Conservation (phyloP, 2,329 filamentous ascomycete genomes). For the Fusarium oxysporum region DNA sequence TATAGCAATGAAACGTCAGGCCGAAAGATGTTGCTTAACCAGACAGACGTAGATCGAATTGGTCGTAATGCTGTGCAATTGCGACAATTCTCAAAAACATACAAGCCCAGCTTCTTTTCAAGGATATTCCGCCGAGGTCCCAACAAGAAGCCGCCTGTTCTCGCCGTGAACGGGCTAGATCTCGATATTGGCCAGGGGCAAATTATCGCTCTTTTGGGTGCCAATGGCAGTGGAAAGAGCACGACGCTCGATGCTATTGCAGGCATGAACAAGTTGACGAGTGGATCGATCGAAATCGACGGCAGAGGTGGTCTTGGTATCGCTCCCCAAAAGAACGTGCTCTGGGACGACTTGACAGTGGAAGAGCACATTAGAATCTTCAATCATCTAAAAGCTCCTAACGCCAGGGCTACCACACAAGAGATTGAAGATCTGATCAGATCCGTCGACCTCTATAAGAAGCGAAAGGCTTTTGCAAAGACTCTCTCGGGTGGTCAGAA, state of each 20-base stretch:
- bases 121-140: conserved; percentile 60
- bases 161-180: conserved; percentile 81
- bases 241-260: conserved; percentile 91
- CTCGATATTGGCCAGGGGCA: conserved; percentile 80
- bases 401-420: conserved; percentile 64
- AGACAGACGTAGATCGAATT: conserved; percentile 42
- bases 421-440: conserved; percentile 73
- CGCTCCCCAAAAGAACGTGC: conserved; percentile 92
- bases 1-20: conserved; percentile 79
- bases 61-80: conserved; percentile 73
- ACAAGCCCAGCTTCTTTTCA: conserved; percentile 73
- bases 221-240: conserved; percentile 91
- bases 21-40: conserved; percentile 62
- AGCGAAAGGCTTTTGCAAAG: conserved; percentile 76
- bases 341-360: conserved; percentile 91
- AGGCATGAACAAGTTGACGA: conserved; percentile 81
- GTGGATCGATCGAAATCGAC: conserved; percentile 81
- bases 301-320: conserved; percentile 84
- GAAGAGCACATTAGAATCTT: conserved; percentile 87
- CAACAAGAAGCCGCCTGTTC: conserved; percentile 67
- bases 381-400: conserved; percentile 79
- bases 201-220: conserved; percentile 86
- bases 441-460: conserved; percentile 79
- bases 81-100: conserved; percentile 81
- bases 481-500: conserved; percentile 93